Conservation (phyloP, 2,329 filamentous ascomycete genomes). For the Alternaria novae-zelandiae region DNA sequence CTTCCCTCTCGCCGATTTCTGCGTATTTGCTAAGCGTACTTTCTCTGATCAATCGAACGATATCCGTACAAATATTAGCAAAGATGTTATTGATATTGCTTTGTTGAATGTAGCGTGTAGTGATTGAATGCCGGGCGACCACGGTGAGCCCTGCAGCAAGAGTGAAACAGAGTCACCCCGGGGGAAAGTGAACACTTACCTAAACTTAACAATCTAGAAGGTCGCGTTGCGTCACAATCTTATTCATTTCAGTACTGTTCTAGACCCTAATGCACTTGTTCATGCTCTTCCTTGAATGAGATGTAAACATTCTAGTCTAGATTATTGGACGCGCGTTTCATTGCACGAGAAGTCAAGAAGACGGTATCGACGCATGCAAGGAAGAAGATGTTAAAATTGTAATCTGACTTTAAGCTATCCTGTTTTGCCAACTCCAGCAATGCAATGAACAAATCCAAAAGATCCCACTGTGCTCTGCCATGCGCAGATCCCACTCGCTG, state of each 20-base stretch:
- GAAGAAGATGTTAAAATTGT: not conserved
- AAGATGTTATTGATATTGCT: not conserved
- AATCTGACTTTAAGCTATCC: constrained; percentile 3
- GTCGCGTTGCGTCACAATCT: not conserved
- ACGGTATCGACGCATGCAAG: not conserved
- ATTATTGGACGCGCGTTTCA: not conserved
- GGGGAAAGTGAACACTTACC: not conserved
- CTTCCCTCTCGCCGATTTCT: not conserved
- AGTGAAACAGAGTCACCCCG: not conserved
- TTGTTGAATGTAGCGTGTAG: not conserved
- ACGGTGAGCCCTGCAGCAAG: not conserved
- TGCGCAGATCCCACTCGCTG: not conserved
- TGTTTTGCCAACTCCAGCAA: constrained; percentile 22
- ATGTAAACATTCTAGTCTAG: not conserved
- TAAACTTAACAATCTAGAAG: not conserved
- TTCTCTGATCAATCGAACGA: not conserved
- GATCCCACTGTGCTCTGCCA: not conserved
- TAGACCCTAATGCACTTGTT: not conserved
- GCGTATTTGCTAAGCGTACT: not conserved
- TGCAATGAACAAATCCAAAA: constrained; percentile 12
- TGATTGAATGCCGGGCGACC: not conserved
- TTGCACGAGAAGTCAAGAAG: not conserved
- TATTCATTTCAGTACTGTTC: not conserved
- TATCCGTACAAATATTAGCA: not conserved
- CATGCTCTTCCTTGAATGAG: not conserved